Evolutionary conservation across 495 filamentous ascomycete species (phyloP), one percentile per base, ranked within the genome.

Genomic region (Aspergillus bertholletiae): DNA sequence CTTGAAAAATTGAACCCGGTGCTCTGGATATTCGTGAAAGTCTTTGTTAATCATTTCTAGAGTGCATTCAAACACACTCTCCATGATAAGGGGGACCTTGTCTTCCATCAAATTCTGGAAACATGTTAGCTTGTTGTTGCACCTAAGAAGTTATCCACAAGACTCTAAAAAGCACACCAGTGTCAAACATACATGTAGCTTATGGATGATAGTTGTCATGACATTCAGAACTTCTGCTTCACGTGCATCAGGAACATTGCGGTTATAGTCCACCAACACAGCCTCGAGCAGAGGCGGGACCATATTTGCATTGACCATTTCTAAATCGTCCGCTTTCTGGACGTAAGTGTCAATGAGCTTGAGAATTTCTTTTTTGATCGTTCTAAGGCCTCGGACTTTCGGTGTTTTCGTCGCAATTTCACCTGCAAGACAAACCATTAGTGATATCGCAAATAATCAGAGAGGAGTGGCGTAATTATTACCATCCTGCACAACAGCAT

Each of bases 11-110:
- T 96, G 92, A 3, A 99, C 94, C 37, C 94, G 87, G 63, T 97
- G 94, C 65, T 99, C 94, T 0, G 94, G 94, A 70, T 95, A 99
- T 68, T 99, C 94, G 44, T 96, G 95, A 75, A 97, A 99, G 66
- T 99, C 93, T 72, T 97, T 99, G 82, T 97, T 99, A 76, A 99
- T 97, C 94, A 99, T 99, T 58, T 96, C 89, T 37, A 99, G 77
- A 7, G 94, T 99, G 74, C 94, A 97, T 70, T 96, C 93, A 67
- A 99, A 99, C 18, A 99, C 90, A 63, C 92, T 94, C 66, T 97
- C 92, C 90, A 99, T 96, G 68, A 97, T 97, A 40, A 85, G 85
- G 0, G 92, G 90, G 2, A 99, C 90, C 71, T 97, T 95, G 66
- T 97, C 94, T 67, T 97, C 92, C 95, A 97, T 97, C 62, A 96